These are phyloP conservation scores for Macrolepiota albuminosa DNA, from an alignment of 768 basidiomycete species.

Conservation along the genomic window DNA sequence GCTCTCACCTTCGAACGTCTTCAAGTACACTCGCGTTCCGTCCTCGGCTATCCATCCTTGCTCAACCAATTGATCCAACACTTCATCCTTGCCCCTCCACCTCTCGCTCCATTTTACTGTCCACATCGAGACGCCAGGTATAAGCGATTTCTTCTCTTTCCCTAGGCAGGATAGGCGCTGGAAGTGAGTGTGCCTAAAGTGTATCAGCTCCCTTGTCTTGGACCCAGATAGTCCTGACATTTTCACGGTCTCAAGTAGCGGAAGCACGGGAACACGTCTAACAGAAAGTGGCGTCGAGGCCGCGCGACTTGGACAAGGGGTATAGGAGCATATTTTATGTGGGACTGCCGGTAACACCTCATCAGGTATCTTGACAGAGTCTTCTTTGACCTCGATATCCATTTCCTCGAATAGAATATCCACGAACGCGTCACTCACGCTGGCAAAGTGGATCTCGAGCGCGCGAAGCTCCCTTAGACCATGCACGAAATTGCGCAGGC, in stretches of 20 bases:
- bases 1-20: constrained; percentile 25
- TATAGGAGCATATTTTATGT: not conserved
- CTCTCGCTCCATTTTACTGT: constrained; percentile 29
- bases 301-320: constrained; percentile 8
- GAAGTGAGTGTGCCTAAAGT: constrained; percentile 12
- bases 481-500: constrained; percentile 31
- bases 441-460: constrained; percentile 40
- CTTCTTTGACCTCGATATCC: constrained; percentile 5
- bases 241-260: constrained; percentile 17
- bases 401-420: constrained; percentile 28
- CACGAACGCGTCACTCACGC: constrained; percentile 27
- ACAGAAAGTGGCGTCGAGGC: not conserved
- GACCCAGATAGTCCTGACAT: constrained; percentile 19
- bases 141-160: not conserved
- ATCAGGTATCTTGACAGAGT: not conserved
- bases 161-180: not conserved
- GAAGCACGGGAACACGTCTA: constrained; percentile 16
- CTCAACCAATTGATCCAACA: constrained; percentile 34
- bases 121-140: constrained; percentile 17
- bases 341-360: not conserved
- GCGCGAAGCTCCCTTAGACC: constrained; percentile 27
- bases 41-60: constrained; percentile 25
- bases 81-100: constrained; percentile 27
- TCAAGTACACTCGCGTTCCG: constrained; percentile 21
- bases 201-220: constrained; percentile 14